These are phyloP conservation scores for Zygosaccharomyces pseudobailii DNA, from an alignment of 1,139 yeast species.

Conservation along the genomic window DNA sequence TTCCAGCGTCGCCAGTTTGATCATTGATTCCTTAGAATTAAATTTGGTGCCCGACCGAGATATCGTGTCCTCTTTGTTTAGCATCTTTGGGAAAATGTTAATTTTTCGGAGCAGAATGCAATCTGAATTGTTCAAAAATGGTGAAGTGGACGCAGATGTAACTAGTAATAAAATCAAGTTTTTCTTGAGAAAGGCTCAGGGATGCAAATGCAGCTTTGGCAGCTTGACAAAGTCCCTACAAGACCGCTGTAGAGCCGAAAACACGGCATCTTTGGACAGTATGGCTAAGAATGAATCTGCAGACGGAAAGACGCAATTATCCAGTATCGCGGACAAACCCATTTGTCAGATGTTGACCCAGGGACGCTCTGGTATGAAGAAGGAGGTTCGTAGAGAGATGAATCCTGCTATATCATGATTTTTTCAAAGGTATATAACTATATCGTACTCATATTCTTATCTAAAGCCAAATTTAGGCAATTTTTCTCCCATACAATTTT, in stretches of 20 bases:
- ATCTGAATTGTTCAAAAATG: constrained; percentile 19
- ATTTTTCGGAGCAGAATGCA: constrained; percentile 28
- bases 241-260: constrained; percentile 15
- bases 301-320: not conserved
- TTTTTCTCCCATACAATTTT: too few relatives aligned
- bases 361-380: too few relatives aligned
- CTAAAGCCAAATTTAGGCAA: too few relatives aligned
- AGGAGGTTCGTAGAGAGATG: too few relatives aligned
- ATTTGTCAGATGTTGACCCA: too few relatives aligned
- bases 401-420: too few relatives aligned
- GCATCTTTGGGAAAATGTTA: constrained; percentile 26
- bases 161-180: constrained; percentile 36
- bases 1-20: constrained; percentile 27
- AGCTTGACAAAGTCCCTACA: constrained; percentile 33
- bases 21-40: constrained; percentile 37
- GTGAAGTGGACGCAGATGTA: constrained; percentile 9
- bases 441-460: too few relatives aligned
- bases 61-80: constrained; percentile 28
- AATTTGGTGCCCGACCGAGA: constrained; percentile 41
- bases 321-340: too few relatives aligned
- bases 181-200: constrained; percentile 45
- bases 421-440: too few relatives aligned
- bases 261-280: not conserved
- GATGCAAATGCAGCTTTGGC: constrained; percentile 34
- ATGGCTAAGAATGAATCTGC: not conserved